Base-by-base conservation (phyloP, 192 early-diverging fungal genomes). In the Coemansia sp. region DNA sequence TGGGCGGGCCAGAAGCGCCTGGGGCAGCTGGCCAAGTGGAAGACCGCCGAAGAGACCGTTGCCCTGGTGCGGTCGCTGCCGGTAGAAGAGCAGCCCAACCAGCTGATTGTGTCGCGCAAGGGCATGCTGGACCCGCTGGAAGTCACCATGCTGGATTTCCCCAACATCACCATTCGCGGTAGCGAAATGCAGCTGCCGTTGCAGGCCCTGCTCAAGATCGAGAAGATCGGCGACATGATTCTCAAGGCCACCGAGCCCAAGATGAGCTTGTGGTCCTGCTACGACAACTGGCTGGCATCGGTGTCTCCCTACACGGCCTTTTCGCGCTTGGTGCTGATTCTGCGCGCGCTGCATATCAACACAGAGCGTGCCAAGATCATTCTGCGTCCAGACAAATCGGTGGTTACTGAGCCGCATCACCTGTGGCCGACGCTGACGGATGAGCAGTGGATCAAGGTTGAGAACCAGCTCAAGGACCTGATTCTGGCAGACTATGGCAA, bases 51-150 rank as follows among this genome's bases (percentile, higher is more conserved):
- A 88, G 96, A 99, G 91, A 94, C 97, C 0, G 96, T 94, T 26
- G 96, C 96, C 19, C 83, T 99, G 73, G 95, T 99, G 84, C 91
- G 96, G 53, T 99, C 96, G 9, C 70, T 99, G 47, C 94, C 96
- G 28, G 88, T 97, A 13, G 96, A 99, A 85, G 96, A 99, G 84
- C 96, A 99, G 80, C 96, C 96, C 20, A 96, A 96, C 71, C 96
- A 99, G 70, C 90, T 99, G 51, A 97, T 99, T 81, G 96, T 99
- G 14, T 94, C 96, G 28, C 86, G 96, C 70, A 97, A 96, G 81
- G 96, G 96, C 53, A 99, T 99, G 94, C 82, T 99, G 80, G 96
- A 99, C 82, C 96, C 96, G 48, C 83, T 99, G 12, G 96, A 97
- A 69, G 93, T 96, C 8, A 69, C 61, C 21, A 81, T 70, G 67